Evolutionary conservation across 2,329 filamentous ascomycete genomes (phyloP).

Genomic region (Exophiala sp.): DNA sequence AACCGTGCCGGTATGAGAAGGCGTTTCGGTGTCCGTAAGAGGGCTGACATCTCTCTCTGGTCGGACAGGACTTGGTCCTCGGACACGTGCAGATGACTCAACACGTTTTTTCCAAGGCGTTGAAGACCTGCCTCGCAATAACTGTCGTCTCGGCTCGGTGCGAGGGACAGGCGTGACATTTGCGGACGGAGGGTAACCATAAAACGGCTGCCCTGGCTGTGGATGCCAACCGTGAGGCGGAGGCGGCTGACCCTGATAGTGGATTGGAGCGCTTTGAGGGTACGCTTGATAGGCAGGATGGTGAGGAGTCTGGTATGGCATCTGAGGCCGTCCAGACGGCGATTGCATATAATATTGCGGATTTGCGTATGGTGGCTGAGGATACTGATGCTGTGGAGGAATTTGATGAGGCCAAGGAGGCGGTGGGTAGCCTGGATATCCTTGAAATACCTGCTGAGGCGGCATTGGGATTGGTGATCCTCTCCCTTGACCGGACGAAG

Average conservation of each 20-base stretch:
- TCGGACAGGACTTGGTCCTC: slow-evolving; percentile 23
- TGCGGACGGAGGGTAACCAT: slow-evolving; percentile 22
- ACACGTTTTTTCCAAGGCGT: slow-evolving; percentile 27
- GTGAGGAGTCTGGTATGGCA: slow-evolving; percentile 24
- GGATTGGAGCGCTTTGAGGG: slow-evolving; percentile 25
- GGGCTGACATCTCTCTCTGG: slow-evolving; percentile 28
- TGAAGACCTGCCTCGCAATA: slow-evolving; percentile 19
- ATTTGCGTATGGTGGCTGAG: slow-evolving; percentile 18
- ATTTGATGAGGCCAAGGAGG: slow-evolving; percentile 26
- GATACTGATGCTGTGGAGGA: slow-evolving; percentile 20
- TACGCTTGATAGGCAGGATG: slow-evolving; percentile 25
- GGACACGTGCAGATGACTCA: slow-evolving; percentile 6
- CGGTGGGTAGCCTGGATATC: slow-evolving; percentile 23
- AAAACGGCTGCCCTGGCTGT: slow-evolving; percentile 18
- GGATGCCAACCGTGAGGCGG: slow-evolving; percentile 21
- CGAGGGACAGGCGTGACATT: slow-evolving; percentile 23
- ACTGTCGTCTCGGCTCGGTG: slow-evolving; percentile 10
- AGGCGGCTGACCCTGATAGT: slow-evolving; percentile 20
- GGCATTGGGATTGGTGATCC: slow-evolving; percentile 25
- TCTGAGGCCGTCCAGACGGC: slow-evolving; percentile 7
- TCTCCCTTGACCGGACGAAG: slow-evolving; percentile 21
- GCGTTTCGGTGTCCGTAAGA: slow-evolving; percentile 25
- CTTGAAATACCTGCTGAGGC: slow-evolving; percentile 23
- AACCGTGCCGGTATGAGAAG: slow-evolving; percentile 9
- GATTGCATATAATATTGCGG: slow-evolving; percentile 21